Evolutionary conservation across 768 basidiomycete genomes (phyloP).

Genomic region (Lactifluus hygrophoroides): DNA sequence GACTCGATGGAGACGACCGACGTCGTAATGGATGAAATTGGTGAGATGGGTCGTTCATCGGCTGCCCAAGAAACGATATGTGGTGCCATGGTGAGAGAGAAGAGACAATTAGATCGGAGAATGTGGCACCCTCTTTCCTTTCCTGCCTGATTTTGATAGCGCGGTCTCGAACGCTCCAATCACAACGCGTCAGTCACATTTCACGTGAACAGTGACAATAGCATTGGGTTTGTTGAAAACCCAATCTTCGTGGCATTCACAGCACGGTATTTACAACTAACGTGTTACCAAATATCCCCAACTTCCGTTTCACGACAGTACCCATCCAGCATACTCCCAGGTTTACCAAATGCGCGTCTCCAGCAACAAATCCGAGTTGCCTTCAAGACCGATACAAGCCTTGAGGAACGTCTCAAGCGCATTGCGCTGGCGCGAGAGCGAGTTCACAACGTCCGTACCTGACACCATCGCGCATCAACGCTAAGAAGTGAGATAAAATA

Average conservation of each 20-base stretch:
- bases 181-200: conserved; percentile 14
- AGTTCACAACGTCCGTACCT: conserved; percentile 92
- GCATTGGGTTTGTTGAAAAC: conserved; percentile 11
- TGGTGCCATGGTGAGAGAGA: neutral
- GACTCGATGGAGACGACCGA: conserved; percentile 13
- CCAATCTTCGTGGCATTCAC: conserved; percentile 1
- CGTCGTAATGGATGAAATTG: neutral
- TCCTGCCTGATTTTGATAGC: neutral
- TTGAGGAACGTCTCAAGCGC: conserved; percentile 91
- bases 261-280: neutral
- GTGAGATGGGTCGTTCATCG: conserved; percentile 4
- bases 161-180: neutral
- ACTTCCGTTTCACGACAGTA: neutral
- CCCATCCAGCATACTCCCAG: neutral
- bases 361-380: conserved; percentile 74
- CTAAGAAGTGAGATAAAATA: neutral
- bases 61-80: conserved; percentile 9
- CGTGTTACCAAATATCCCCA: neutral
- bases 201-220: neutral
- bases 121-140: neutral
- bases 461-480: neutral
- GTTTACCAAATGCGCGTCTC: conserved; percentile 86
- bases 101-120: neutral
- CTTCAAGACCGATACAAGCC: conserved; percentile 86
- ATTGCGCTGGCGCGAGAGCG: conserved; percentile 87